Conservation (phyloP, 1,284 basidiomycete genomes). For the Termitomyces sp. region DNA sequence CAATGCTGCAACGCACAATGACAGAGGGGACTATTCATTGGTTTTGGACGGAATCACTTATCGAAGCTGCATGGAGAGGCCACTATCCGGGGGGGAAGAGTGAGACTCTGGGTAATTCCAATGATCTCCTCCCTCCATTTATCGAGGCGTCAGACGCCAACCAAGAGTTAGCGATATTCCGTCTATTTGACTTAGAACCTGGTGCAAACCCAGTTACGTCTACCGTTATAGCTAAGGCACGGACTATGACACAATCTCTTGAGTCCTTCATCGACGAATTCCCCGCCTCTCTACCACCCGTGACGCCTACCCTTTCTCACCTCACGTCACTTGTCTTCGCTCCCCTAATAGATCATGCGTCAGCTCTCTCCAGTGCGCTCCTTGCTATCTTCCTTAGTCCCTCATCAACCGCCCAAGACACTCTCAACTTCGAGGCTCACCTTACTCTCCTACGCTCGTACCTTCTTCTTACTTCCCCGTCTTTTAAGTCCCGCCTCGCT, state of each 20-base stretch:
- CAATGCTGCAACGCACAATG: conserved; percentile 35
- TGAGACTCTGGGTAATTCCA: neutral
- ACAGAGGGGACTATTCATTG: conserved; percentile 43
- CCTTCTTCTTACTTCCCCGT: conserved; percentile 57
- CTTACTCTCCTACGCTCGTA: conserved; percentile 65
- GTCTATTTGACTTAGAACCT: conserved; percentile 63
- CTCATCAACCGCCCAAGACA: conserved; percentile 23
- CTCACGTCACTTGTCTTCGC: conserved; percentile 55
- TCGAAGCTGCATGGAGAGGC: conserved; percentile 40
- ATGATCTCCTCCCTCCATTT: neutral
- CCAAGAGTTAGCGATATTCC: conserved; percentile 44
- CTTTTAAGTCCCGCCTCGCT: conserved; percentile 61
- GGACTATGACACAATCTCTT: conserved; percentile 30
- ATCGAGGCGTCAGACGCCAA: conserved; percentile 17
- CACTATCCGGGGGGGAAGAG: neutral
- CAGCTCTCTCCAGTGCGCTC: conserved; percentile 55
- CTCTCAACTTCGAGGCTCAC: conserved; percentile 58
- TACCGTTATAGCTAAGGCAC: conserved; percentile 22
- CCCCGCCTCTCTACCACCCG: conserved; percentile 51
- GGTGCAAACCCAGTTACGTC: conserved; percentile 33
- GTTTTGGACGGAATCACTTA: conserved; percentile 59
- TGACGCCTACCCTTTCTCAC: conserved; percentile 58
- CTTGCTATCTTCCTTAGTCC: conserved; percentile 55
- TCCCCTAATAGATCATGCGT: conserved; percentile 53
- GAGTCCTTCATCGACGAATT: conserved; percentile 50